These are phyloP conservation scores for Chlorella sp. DNA, from an alignment of 139 green algal genomes.

Conservation along the genomic window DNA sequence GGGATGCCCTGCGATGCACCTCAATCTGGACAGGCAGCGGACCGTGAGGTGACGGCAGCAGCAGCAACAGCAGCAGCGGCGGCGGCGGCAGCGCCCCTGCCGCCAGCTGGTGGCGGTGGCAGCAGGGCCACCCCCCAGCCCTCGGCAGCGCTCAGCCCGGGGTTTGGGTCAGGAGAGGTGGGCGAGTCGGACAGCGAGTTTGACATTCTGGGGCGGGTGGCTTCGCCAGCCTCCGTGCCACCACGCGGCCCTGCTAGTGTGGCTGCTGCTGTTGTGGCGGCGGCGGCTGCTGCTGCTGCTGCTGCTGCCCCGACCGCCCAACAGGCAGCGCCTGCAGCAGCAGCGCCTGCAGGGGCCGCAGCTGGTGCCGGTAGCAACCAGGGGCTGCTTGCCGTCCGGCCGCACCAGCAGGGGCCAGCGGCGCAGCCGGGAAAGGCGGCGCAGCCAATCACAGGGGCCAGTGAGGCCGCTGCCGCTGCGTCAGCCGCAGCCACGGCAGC, in stretches of 20 bases:
- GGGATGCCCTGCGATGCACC: too few species aligned
- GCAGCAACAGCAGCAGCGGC: background rate
- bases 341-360: background rate
- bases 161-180: background rate
- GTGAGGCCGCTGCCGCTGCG: background rate
- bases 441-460: too few species aligned
- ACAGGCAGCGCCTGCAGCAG: background rate
- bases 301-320: background rate
- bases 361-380: background rate
- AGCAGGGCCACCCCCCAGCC: too few species aligned
- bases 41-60: background rate
- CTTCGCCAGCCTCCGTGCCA: background rate
- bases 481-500: background rate
- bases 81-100: background rate
- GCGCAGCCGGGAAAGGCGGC: too few species aligned
- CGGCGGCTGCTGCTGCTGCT: too few species aligned
- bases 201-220: background rate
- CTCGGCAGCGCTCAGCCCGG: too few species aligned
- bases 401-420: background rate
- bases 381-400: background rate
- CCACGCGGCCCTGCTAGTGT: too few species aligned
- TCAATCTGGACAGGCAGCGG: background rate
- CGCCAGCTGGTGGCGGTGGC: background rate
- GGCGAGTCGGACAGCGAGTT: background rate
- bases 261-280: too few species aligned